Evolutionary conservation across 169 alveolate species (phyloP), one percentile per base, ranked within the genome.

Genomic region (Fabrea salina): DNA sequence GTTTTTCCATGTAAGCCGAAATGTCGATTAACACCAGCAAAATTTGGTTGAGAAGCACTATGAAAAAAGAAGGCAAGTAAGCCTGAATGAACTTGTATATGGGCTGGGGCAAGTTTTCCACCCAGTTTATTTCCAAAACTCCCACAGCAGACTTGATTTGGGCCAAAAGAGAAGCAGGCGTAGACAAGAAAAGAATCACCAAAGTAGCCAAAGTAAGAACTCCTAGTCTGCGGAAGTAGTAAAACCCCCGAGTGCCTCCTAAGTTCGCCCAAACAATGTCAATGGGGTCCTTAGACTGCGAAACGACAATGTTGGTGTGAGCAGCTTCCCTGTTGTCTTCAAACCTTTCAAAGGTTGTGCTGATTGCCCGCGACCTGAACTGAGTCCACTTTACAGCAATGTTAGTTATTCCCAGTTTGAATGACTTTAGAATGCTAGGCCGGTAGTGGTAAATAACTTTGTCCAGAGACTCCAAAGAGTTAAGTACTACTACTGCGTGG

Each of bases 221-320:
- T 19, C 68, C 37, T 4, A 86, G 27, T 53, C 83, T 54, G 27
- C 92, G 80, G 79, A 82, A 86, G 43, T 83, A 61, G 79, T 86
- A 86, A 33, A 83, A 59, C 22, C 92, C 92, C 22, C 90, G 35
- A 1, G 89, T 86, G 30, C 92, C 92, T 6, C 92, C 83, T 75
- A 86, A 76, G 64, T 83, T 80, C 1, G 59, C 75, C 90, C 92
- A 86, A 3, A 74, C 79, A n/a, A 86, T 79, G 50, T 86, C 92
- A 35, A 76, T 64, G 5, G 92, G 92, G 27, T 86, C 89, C 11
- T 59, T 54, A 32, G 85, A 89, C 39, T 58, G 32, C 16, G 75
- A 51, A 59, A 86, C 66, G 6, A 83, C 64, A 25, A 82, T 19
- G 27, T 75, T 67, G 1, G 41, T 13, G 43, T 82, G 87, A 2